Base-by-base conservation (phyloP, 768 basidiomycete genomes). In the Russula sp. region DNA sequence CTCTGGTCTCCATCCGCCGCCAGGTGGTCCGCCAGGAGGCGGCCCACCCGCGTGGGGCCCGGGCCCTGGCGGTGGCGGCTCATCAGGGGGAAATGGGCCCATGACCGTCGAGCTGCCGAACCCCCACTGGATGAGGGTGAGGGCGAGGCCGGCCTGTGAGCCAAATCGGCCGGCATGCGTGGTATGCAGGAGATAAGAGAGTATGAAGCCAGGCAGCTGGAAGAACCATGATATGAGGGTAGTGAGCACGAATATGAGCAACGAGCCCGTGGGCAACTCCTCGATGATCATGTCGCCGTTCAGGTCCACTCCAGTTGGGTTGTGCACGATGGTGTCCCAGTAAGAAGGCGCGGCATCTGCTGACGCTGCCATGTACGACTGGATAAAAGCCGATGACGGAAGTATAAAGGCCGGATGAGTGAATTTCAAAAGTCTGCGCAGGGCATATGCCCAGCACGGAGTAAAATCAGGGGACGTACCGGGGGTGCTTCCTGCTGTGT, bases 271-370 rank as follows among this genome's bases (percentile, higher is more conserved):
- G 0, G 94, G 93, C 48, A 98, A 85, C 63, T 94, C 89, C 64
- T 96, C 95, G 68, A 99, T 88, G 73, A 97, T 84, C 80, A 98
- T 88, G 71, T 86, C 82, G 3, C 83, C 77, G 50, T 79, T 73
- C 24, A 76, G 74, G 54, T 83, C 81, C 42, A 80, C 61, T 30
- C 80, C 77, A 0, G 78, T 75, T 0, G 93, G 93, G 0, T 94
- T 86, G 65, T 95, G 90, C 10, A 98, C 84, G 0, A 93, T 94
- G 1, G 92, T 98, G 72, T 99, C 96, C 92, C 94, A 98, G 75
- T 99, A 99, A 0, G 93, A 84, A 0, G 97, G 97, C 0, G 90
- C 94, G 0, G 92, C 84, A 72, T 99, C 96, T 32, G 87, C 83
- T 66, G 93, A 87, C 2, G 96, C 97, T 18, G 87, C 82, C 14